Conservation (phyloP, 1,284 basidiomycete genomes). For the Ganoderma meredithae region DNA sequence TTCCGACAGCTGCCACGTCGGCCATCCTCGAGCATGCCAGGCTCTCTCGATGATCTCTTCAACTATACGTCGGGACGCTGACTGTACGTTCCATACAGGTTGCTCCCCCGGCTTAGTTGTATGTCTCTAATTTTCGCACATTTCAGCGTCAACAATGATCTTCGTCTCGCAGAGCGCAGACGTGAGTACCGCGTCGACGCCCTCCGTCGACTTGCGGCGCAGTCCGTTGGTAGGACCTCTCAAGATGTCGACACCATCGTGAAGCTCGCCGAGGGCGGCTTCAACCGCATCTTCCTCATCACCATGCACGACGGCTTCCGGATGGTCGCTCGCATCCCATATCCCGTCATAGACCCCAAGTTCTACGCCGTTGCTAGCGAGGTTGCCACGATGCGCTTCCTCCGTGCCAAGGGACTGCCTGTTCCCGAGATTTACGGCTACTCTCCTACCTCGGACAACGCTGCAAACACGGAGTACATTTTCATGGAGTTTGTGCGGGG, state of each 20-base stretch:
- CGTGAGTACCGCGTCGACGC: slow-evolving; percentile 49
- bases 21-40: slow-evolving; percentile 13
- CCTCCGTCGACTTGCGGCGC: slow-evolving; percentile 53
- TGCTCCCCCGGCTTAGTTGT: slow-evolving; percentile 30
- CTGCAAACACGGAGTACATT: slow-evolving; percentile 57
- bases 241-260: slow-evolving; percentile 44
- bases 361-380: slow-evolving; percentile 57
- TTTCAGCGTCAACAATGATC: slow-evolving; percentile 50
- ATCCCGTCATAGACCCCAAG: slow-evolving; percentile 52
- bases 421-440: slow-evolving; percentile 58
- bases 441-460: slow-evolving; percentile 56
- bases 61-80: slow-evolving; percentile 52
- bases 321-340: slow-evolving; percentile 58
- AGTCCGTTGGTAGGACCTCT: slow-evolving; percentile 48
- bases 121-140: slow-evolving; percentile 31
- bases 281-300: slow-evolving; percentile 54
- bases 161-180: slow-evolving; percentile 54
- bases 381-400: slow-evolving; percentile 57
- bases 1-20: background rate
- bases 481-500: slow-evolving; percentile 60
- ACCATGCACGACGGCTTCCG: slow-evolving; percentile 51
- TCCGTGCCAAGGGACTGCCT: slow-evolving; percentile 55
- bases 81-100: slow-evolving; percentile 48
- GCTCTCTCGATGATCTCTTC: slow-evolving; percentile 47
- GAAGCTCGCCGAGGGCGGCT: slow-evolving; percentile 55